These are phyloP conservation scores for Trichoderma sp. DNA, from an alignment of 2,329 filamentous ascomycete genomes.

Conservation along the genomic window DNA sequence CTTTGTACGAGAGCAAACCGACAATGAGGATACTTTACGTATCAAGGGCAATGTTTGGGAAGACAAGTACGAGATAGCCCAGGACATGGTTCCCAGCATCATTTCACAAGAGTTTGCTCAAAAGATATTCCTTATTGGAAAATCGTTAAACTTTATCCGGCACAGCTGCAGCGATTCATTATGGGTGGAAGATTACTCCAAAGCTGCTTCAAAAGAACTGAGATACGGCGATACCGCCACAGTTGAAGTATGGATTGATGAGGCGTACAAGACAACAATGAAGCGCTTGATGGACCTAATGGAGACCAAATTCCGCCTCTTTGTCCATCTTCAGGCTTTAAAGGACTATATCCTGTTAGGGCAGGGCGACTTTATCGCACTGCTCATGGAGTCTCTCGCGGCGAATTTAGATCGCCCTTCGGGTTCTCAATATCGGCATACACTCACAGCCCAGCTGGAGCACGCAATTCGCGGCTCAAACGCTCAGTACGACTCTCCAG, in stretches of 20 bases:
- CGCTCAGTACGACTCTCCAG: slow-evolving; percentile 89
- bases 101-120: slow-evolving; percentile 92
- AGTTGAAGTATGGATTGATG: slow-evolving; percentile 89
- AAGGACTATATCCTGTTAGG: slow-evolving; percentile 95
- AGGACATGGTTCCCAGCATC: slow-evolving; percentile 87
- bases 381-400: slow-evolving; percentile 94
- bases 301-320: slow-evolving; percentile 92
- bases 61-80: slow-evolving; percentile 88
- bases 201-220: slow-evolving; percentile 86
- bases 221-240: slow-evolving; percentile 91
- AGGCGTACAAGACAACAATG: slow-evolving; percentile 98
- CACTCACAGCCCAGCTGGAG: slow-evolving; percentile 94
- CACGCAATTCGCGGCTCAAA: slow-evolving; percentile 97
- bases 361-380: slow-evolving; percentile 93
- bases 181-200: slow-evolving; percentile 96
- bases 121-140: slow-evolving; percentile 96
- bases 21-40: slow-evolving; percentile 50
- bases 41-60: slow-evolving; percentile 87
- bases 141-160: slow-evolving; percentile 96
- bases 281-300: slow-evolving; percentile 89
- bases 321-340: slow-evolving; percentile 85
- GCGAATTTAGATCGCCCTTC: slow-evolving; percentile 91
- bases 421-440: slow-evolving; percentile 96
- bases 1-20: slow-evolving; percentile 82
- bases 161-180: slow-evolving; percentile 91